Conservation (phyloP, 2,329 filamentous ascomycete genomes). For the Beauveria rudraprayagi region DNA sequence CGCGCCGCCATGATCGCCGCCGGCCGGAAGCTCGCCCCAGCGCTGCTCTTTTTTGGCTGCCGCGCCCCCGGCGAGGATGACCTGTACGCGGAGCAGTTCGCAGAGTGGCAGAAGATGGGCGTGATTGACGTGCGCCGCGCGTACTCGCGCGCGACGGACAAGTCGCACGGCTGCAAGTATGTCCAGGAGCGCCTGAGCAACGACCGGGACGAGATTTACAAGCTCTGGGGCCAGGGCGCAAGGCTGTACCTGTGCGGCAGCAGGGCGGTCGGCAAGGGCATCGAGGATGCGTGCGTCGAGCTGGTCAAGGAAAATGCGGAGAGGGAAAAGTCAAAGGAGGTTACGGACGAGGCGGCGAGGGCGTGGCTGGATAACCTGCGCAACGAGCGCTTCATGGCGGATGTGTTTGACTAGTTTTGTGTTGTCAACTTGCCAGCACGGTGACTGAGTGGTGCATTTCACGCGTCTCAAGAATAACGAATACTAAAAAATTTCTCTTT, state of each 20-base stretch:
- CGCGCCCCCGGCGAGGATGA: constrained; percentile 40
- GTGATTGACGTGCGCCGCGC: constrained; percentile 54
- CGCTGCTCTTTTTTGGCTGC: constrained; percentile 43
- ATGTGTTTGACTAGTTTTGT: constrained; percentile 47
- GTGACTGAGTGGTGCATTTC: neutral
- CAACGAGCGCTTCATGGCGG: constrained; percentile 50
- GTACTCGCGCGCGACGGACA: constrained; percentile 34
- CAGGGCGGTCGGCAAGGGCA: constrained; percentile 38
- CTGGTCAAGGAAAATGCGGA: constrained; percentile 26
- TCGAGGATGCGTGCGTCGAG: constrained; percentile 32
- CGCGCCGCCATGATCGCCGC: constrained; percentile 42
- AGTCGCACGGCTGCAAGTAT: constrained; percentile 39
- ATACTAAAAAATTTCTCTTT: neutral
- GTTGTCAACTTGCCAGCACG: neutral
- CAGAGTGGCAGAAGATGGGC: constrained; percentile 50
- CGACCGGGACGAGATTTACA: constrained; percentile 27
- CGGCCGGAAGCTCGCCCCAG: constrained; percentile 47
- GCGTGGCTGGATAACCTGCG: constrained; percentile 41
- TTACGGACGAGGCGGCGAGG: constrained; percentile 31
- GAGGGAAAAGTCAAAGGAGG: constrained; percentile 22
- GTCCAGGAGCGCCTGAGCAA: constrained; percentile 37
- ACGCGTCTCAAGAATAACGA: neutral
- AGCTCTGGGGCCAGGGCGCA: constrained; percentile 36
- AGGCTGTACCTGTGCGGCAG: constrained; percentile 60
- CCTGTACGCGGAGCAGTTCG: constrained; percentile 51